Base-by-base conservation (phyloP, 1,284 basidiomycete species). In the Ceratobasidium sp. region DNA sequence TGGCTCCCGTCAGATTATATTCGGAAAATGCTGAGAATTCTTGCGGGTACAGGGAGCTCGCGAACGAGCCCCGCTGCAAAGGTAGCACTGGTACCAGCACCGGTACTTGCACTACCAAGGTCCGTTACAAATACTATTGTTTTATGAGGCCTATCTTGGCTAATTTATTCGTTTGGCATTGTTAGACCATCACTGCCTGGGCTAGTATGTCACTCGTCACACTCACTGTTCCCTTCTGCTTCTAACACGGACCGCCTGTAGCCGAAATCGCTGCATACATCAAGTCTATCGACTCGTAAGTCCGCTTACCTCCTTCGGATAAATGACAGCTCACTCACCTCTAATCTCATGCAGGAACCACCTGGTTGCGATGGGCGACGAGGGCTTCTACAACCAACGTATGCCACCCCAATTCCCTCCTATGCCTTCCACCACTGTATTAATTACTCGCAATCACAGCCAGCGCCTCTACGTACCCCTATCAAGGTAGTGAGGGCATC, bases 401-500 rank as follows among this genome's bases (percentile, higher is more conserved):
- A 60, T n/a, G 57, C 27, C 53, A 45, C 22, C 41, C 27, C 19
- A 45, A 8, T 41, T 41, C 31, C 4, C 4, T 24, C 41, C 54
- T 17, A n/a, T n/a, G n/a, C n/a, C 14, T 29, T 56, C 17, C 14
- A 47, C n/a, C 47, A 3, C 45, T 36, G n/a, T 62, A 15, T n/a
- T 31, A 29, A 65, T 6, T 17, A 45, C 57, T 51, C 9, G 9
- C 33, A 33, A 24, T n/a, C n/a, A n/a, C 24, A 60, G 57, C 57
- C 8, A 44, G 57, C 36, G 57, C 57, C 14, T 19, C 57, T 19
- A 60, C 57, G 6, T 60, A 60, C 24, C 57, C 57, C 27, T 60
- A 60, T 27, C 57, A 60, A 44, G 57, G 57, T 27, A 44, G 57
- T 15, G 56, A 67, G 27, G 89, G 90, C 63, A 83, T 91, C 51